A percentile compares a stretch with the other conserved stretches of the same genome.
These are phyloP conservation scores for Neoboletus magnificus DNA, from an alignment of 768 basidiomycete genomes.

Conservation along the genomic window DNA sequence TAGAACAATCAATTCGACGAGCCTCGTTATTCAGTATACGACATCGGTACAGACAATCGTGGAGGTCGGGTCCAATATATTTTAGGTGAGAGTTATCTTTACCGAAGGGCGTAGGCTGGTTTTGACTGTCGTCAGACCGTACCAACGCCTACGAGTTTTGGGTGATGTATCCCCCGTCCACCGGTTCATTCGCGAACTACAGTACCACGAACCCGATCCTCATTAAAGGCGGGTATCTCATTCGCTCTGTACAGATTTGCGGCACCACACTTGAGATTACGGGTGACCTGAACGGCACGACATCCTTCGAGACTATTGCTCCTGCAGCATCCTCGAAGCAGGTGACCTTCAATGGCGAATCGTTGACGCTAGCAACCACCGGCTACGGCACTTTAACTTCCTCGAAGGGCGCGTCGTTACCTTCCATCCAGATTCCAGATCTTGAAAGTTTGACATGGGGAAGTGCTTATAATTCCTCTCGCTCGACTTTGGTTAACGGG, in stretches of 20 bases:
- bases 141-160: constrained; percentile 50
- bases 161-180: constrained; percentile 41
- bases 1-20: constrained; percentile 32
- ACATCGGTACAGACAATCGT: constrained; percentile 48
- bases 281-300: constrained; percentile 44
- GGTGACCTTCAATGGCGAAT: constrained; percentile 43
- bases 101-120: background rate
- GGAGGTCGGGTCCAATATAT: constrained; percentile 41
- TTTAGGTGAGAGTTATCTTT: constrained; percentile 33
- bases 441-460: constrained; percentile 22
- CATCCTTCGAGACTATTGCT: constrained; percentile 46
- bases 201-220: constrained; percentile 43
- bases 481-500: constrained; percentile 1
- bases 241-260: constrained; percentile 38
- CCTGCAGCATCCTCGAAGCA: constrained; percentile 37
- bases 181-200: constrained; percentile 33
- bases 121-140: constrained; percentile 36
- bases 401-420: constrained; percentile 11
- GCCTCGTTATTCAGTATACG: constrained; percentile 42
- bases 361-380: constrained; percentile 34
- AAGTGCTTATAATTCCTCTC: background rate
- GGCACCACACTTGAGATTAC: constrained; percentile 39
- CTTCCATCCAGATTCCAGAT: constrained; percentile 17
- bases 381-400: constrained; percentile 40
- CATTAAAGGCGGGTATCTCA: constrained; percentile 47